phyloP scores from a whole-genome alignment of 345 rosid genomes.

The Eutrema japonicum region DNA sequence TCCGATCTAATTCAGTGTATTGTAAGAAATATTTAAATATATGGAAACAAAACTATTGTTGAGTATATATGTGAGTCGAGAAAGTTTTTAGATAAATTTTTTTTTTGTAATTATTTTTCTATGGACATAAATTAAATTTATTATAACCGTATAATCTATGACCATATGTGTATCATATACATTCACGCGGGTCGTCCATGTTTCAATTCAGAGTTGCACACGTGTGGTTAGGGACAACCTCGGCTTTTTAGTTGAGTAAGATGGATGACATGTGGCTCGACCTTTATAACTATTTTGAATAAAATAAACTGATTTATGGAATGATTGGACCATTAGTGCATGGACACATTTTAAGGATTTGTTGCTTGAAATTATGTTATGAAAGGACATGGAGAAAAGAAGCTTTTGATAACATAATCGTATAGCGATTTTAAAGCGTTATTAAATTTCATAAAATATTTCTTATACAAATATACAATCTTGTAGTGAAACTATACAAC shows the following conservation, averaged over 20 bases:
- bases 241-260: slow-evolving; percentile 22
- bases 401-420: not conserved
- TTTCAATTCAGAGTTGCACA: slow-evolving; percentile 15
- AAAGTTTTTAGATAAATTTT: not conserved
- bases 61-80: not conserved
- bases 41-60: not conserved
- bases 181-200: slow-evolving; percentile 16
- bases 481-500: not conserved
- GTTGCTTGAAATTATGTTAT: slow-evolving; percentile 7
- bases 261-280: slow-evolving; percentile 10
- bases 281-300: slow-evolving; percentile 20
- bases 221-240: slow-evolving; percentile 39
- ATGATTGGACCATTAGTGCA: not conserved
- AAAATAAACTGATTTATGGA: slow-evolving; percentile 13
- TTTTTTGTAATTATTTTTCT: not conserved
- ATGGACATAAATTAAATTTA: not conserved
- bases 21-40: not conserved
- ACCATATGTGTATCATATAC: not conserved
- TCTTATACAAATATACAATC: not conserved
- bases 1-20: not conserved
- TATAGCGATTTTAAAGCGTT: not conserved
- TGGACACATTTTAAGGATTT: not conserved
- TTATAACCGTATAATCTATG: not conserved
- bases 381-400: not conserved
- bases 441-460: not conserved